phyloP scores from a whole-genome alignment of 768 basidiomycete species.

The Sutorius australiensis region DNA sequence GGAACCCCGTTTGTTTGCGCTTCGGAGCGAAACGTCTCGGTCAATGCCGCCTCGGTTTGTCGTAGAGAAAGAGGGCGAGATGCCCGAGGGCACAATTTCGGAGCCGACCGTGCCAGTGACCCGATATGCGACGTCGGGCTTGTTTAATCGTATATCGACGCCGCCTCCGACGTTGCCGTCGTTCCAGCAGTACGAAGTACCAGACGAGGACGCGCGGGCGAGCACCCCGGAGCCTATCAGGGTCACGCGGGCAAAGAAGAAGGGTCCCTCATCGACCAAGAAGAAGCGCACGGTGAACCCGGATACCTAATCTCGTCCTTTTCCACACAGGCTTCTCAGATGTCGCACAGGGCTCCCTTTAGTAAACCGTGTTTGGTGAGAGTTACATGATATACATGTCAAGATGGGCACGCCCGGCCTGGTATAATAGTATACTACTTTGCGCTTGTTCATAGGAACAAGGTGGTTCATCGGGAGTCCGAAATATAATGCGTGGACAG shows the following conservation, averaged over 20 bases:
- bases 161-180: conserved; percentile 35
- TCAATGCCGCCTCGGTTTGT: conserved; percentile 48
- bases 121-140: conserved; percentile 20
- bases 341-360: not conserved
- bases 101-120: conserved; percentile 24
- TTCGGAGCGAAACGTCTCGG: conserved; percentile 39
- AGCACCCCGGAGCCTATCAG: conserved; percentile 69
- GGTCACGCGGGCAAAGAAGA: conserved; percentile 71
- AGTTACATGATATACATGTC: conserved; percentile 25
- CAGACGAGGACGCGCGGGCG: conserved; percentile 43
- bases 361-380: conserved; percentile 9
- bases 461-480: conserved; percentile 16
- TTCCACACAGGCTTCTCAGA: not conserved
- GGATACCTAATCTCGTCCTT: conserved; percentile 10
- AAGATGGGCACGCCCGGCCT: conserved; percentile 15
- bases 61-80: conserved; percentile 79
- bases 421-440: conserved; percentile 16
- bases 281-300: conserved; percentile 57
- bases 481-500: conserved; percentile 16
- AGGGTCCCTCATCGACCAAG: conserved; percentile 44
- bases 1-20: conserved; percentile 41
- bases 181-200: conserved; percentile 54
- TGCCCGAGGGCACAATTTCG: conserved; percentile 59
- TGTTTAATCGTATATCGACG: conserved; percentile 33
- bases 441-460: conserved; percentile 16